Evolutionary conservation across 129 eudicot genomes (phyloP), one percentile per base, ranked within the genome.

Genomic region (Ambrosia trifida): DNA sequence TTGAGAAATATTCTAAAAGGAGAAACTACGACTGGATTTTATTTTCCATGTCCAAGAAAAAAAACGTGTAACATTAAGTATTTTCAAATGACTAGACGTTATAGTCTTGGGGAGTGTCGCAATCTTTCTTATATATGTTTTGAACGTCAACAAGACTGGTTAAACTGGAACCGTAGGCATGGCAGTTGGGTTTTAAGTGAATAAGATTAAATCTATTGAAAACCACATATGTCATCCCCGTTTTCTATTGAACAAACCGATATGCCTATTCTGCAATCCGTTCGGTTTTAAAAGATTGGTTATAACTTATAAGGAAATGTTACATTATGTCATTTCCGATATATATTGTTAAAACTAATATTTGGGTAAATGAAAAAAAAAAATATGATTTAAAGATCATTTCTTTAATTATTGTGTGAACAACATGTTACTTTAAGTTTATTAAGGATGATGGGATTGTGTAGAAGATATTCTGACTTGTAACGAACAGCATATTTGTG

Each of bases 351-450:
- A 51, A 5, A 17, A 51, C 28, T 51, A 18, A 51, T 6, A 51
- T 5, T 10, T 18, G 9, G 13, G 61, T 19, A 19, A 54, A 54
- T 2, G 1, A 54, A 18, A 19, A 9, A 38, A 9, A 38, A 40
- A 40, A 40, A 40, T 40, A 54, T 54, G 33, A 54, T 54, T 18
- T 6, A 3, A 9, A 8, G 12, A 7, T 16, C n/a, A 1, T 44
- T 44, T 9, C 14, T 51, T 16, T 17, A 0, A 2, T 54, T 54
- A 18, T 7, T 40, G 11, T 40, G 30, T 54, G 13, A 65, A 59
- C 71, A 79, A 73, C 79, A 68, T 66, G 68, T 59, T 78, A 74
- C 82, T 79, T 83, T 60, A 80, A 76, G 84, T 77, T 70, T 84
- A 71, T 62, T 40, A 66, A 66, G 45, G 56, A 62, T 51, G 56